Evolutionary conservation across 805 yeast species (phyloP), one percentile per base, ranked within the genome.

Genomic region (Millerozyma acaciae): DNA sequence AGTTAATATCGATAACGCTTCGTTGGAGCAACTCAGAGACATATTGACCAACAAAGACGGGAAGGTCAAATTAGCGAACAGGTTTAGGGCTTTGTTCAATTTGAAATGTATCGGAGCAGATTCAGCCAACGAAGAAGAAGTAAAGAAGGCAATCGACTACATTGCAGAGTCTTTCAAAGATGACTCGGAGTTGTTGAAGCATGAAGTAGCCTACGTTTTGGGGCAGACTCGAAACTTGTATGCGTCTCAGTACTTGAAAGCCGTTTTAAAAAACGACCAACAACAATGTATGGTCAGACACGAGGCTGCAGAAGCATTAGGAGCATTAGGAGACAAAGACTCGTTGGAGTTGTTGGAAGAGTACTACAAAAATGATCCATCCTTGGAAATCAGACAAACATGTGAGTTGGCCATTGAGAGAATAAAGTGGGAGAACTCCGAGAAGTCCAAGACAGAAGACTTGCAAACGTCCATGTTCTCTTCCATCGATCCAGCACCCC

Each of bases 231-330:
- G 84, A 56, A 89, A 89, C 64, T 54, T 79, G 46, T 60, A 75
- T 36, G 87, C 96, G 38, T 84, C 90, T 39, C 82, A 85, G 30
- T 70, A 78, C 30, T 72, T 93, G 40, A 75, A 86, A 57, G 70
- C 71, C 6, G 95, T 87, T 15, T 71, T 93, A 49, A 61, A 64
- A 30, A 79, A 81, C 56, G 51, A 55, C 16, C 45, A 67, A 10
- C 97, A 90, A 66, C 93, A 84, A 55, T 70, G 84, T 40, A 93
- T 93, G 97, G 99, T 93, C 22, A 83, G 99, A 60, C 99, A 93
- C 60, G 99, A 93, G 62, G 98, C 98, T 12, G 98, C 98, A 6
- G 99, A 93, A 63, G 98, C 97, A 26, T 70, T 93, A 35, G 99
- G 98, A 41, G 98, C 98, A 27, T 69, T 93, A 33, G 95, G 95